These are phyloP conservation scores for Acorus calamus DNA, from an alignment of 106 monocot species.

Conservation along the genomic window DNA sequence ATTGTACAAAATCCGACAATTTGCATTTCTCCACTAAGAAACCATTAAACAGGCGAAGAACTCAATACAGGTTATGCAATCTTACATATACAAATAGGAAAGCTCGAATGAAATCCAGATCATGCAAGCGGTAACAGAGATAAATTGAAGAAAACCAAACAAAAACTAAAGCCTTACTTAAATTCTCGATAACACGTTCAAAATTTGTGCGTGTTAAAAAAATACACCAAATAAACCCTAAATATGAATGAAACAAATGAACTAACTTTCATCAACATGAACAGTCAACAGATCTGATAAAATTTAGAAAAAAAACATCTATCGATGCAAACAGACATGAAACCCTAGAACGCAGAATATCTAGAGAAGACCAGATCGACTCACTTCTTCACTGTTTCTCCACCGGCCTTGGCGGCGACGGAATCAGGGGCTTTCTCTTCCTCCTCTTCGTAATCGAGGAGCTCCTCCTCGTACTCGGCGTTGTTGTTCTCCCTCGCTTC, in stretches of 20 bases:
- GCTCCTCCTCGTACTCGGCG: conserved; percentile 86
- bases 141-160: too few relatives aligned
- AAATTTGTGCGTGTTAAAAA: too few relatives aligned
- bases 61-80: too few relatives aligned
- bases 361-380: neutral
- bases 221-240: too few relatives aligned
- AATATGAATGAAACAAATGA: neutral
- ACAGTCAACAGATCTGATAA: neutral
- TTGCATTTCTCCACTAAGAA: too few relatives aligned
- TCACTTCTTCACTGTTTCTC: conserved; percentile 74
- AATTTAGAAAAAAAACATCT: neutral
- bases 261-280: neutral
- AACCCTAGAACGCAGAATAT: neutral
- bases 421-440: conserved; percentile 74
- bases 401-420: conserved; percentile 40
- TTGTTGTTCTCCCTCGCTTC: conserved; percentile 64
- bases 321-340: neutral
- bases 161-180: too few relatives aligned
- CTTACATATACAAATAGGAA: too few relatives aligned
- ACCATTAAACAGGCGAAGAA: too few relatives aligned
- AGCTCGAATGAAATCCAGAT: too few relatives aligned
- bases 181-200: too few relatives aligned
- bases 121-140: too few relatives aligned
- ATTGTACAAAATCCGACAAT: too few relatives aligned
- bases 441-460: conserved; percentile 94